Evolutionary conservation across 768 basidiomycete genomes (phyloP).

Genomic region (Tricholoma matsutake): DNA sequence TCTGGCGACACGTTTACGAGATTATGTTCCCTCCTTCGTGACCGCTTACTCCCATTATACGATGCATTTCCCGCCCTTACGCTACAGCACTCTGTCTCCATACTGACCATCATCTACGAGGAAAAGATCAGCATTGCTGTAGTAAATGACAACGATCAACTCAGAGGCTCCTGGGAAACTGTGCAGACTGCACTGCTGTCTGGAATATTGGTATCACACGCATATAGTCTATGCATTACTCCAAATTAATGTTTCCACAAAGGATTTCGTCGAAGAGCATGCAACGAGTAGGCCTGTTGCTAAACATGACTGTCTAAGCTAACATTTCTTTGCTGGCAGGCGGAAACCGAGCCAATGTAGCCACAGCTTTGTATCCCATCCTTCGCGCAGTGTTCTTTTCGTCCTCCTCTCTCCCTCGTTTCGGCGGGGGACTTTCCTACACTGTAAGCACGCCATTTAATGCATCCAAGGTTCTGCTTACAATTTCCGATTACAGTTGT

Average conservation of each 20-base stretch:
- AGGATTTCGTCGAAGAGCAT: conserved; percentile 32
- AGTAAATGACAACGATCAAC: conserved; percentile 13
- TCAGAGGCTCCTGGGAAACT: conserved; percentile 39
- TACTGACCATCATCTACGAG: conserved; percentile 39
- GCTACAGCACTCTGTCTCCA: conserved; percentile 37
- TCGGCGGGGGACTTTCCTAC: conserved; percentile 20
- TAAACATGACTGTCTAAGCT: conserved; percentile 13
- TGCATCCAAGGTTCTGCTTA: background rate
- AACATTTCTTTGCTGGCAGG: conserved; percentile 30
- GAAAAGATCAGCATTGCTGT: conserved; percentile 33
- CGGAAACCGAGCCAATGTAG: conserved; percentile 28
- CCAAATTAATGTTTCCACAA: background rate
- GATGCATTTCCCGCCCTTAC: conserved; percentile 32
- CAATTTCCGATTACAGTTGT: conserved; percentile 36
- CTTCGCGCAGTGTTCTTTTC: conserved; percentile 21
- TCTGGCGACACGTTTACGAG: conserved; percentile 36
- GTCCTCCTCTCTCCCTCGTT: background rate
- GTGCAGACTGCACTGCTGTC: conserved; percentile 47
- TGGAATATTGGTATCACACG: conserved; percentile 41
- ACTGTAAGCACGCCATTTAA: conserved; percentile 15
- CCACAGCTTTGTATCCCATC: conserved; percentile 20
- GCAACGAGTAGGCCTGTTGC: conserved; percentile 21
- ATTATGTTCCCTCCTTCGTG: conserved; percentile 39
- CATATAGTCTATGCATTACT: conserved; percentile 2
- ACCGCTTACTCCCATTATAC: conserved; percentile 45